phyloP scores from a whole-genome alignment of 2,329 filamentous ascomycete species.

The Curvularia spicifera region DNA sequence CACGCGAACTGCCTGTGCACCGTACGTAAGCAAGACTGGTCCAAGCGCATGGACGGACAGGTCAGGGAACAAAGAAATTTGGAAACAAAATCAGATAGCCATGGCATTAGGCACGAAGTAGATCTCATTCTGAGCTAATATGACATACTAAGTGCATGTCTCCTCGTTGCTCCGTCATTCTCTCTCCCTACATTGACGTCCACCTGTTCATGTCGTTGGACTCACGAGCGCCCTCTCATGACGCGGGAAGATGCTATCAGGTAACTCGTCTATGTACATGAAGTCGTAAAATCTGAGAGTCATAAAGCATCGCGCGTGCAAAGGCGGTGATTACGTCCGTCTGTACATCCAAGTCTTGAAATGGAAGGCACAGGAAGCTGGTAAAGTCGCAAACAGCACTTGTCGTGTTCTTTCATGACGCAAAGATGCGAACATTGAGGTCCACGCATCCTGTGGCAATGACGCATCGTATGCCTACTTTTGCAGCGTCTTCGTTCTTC shows the following conservation, averaged over 20 bases:
- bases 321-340: conserved; percentile 3
- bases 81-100: not conserved
- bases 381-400: conserved; percentile 7
- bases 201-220: conserved; percentile 11
- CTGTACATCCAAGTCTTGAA: conserved; percentile 17
- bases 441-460: conserved; percentile 89
- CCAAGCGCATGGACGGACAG: not conserved
- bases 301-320: conserved; percentile 7
- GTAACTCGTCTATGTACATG: conserved; percentile 34
- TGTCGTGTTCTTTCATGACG: conserved; percentile 51
- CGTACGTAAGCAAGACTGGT: not conserved
- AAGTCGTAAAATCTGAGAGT: conserved; percentile 24
- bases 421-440: conserved; percentile 78
- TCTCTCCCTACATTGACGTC: conserved; percentile 11
- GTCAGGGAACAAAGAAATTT: not conserved
- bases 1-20: not conserved
- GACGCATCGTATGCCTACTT: conserved; percentile 76
- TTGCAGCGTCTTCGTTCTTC: conserved; percentile 62
- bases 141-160: conserved; percentile 6
- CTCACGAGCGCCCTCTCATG: conserved; percentile 11
- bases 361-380: conserved; percentile 13
- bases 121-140: conserved; percentile 7
- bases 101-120: conserved; percentile 1
- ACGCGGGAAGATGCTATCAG: conserved; percentile 14
- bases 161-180: conserved; percentile 7